Percentiles rank a stretch among this genome's conserved stretches.
Conservation (phyloP, 2,329 filamentous ascomycete species). For the Sarocladium kiliense region DNA sequence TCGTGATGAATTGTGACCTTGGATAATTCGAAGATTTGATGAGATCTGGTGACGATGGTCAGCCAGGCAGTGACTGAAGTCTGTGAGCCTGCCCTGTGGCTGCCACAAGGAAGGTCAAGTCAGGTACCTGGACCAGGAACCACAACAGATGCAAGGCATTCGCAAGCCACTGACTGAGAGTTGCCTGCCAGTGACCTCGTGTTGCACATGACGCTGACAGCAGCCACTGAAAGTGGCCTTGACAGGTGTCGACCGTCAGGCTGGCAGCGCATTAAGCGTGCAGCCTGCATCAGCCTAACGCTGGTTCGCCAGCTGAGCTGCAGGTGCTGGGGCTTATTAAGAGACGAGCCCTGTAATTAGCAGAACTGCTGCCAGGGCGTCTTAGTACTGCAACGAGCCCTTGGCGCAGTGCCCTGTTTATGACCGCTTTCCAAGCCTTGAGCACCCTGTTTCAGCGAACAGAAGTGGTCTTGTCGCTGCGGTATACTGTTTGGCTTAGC, state of each 20-base stretch:
- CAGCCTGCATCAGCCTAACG: neutral
- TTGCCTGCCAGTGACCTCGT: neutral
- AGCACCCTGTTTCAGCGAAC: neutral
- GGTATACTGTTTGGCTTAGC: neutral
- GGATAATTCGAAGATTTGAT: too few species aligned
- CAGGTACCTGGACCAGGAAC: too few species aligned
- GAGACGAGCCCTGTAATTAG: neutral
- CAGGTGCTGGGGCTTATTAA: neutral
- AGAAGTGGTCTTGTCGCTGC: neutral
- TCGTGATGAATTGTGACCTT: neutral
- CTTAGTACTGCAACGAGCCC: neutral
- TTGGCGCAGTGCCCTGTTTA: neutral
- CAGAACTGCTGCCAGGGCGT: neutral
- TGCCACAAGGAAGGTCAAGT: too few species aligned
- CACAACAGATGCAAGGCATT: neutral
- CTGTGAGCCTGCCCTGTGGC: neutral
- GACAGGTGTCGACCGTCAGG: neutral
- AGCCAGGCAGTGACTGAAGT: too few species aligned
- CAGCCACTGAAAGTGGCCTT: neutral
- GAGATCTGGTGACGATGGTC: too few species aligned
- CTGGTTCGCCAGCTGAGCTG: neutral
- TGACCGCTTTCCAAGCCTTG: neutral
- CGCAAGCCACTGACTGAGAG: neutral
- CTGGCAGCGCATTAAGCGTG: neutral
- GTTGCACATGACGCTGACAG: constrained; percentile 1